These are phyloP conservation scores for Vaccinium corymbosum DNA, from an alignment of 148 eudicot species.

Conservation along the genomic window DNA sequence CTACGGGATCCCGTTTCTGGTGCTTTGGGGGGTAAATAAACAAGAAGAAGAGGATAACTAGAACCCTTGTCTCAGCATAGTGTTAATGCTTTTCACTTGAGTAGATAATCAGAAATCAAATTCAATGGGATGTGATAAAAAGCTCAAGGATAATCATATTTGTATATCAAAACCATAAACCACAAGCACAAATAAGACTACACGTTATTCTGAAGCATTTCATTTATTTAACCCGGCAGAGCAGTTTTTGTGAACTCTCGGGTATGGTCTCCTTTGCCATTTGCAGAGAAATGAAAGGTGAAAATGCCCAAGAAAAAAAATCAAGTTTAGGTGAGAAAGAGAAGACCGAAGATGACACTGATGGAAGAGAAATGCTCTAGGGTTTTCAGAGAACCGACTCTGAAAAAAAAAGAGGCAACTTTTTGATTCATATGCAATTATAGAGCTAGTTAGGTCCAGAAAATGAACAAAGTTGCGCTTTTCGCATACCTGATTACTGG, in stretches of 20 bases:
- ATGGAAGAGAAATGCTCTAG: not conserved
- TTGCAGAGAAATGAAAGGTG: not conserved
- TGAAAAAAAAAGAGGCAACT: not conserved
- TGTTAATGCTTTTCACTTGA: no score
- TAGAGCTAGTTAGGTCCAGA: no score
- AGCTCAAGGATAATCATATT: not conserved
- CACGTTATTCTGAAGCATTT: not conserved
- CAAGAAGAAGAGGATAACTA: no score
- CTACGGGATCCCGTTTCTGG: no score
- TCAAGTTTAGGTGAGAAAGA: not conserved
- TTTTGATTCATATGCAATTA: no score
- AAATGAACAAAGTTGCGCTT: no score
- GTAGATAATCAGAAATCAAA: not conserved
- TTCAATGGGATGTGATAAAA: not conserved
- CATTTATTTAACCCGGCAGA: not conserved
- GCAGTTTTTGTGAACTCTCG: not conserved
- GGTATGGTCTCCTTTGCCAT: constrained; percentile 22
- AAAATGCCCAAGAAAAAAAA: not conserved
- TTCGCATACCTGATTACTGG: no score
- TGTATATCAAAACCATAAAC: not conserved
- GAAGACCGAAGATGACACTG: not conserved
- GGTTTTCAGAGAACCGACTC: not conserved
- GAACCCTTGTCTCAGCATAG: no score
- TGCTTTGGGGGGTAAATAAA: no score
- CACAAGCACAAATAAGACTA: not conserved